A percentile compares a stretch with the other conserved stretches of the same genome.
Conservation (phyloP, 129 eudicot genomes). For the Flaveria sonorensis region DNA sequence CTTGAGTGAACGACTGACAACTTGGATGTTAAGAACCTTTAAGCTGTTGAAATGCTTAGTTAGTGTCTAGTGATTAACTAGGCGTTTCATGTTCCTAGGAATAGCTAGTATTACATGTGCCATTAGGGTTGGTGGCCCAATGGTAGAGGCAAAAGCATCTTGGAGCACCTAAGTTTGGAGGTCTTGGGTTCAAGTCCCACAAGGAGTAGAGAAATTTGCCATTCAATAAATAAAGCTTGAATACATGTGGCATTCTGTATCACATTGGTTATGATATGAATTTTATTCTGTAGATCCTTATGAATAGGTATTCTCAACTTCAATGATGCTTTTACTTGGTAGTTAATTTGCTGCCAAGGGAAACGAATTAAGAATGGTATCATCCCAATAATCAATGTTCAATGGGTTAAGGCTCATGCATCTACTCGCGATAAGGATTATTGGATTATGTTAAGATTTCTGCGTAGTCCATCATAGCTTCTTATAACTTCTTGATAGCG, state of each 20-base stretch:
- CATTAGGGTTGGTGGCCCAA: no score
- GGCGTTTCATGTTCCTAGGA: constrained; percentile 1
- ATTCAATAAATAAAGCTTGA: no score
- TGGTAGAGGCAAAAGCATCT: no score
- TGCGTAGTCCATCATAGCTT: not conserved
- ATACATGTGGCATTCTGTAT: not conserved
- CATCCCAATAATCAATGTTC: not conserved
- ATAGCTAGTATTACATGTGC: not conserved
- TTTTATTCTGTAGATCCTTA: not conserved
- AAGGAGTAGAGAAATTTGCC: no score
- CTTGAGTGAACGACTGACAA: constrained; percentile 10
- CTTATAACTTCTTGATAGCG: not conserved
- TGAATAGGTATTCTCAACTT: not conserved
- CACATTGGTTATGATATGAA: not conserved
- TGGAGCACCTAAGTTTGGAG: no score
- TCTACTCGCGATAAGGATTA: not conserved
- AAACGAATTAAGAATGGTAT: not conserved
- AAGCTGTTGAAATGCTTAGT: not conserved
- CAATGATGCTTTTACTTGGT: constrained; percentile 3
- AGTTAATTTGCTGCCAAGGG: not conserved
- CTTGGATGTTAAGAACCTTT: constrained; percentile 9
- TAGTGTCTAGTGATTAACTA: not conserved
- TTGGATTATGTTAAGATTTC: constrained; percentile 13
- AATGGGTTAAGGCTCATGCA: not conserved
- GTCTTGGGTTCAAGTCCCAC: no score